A percentile compares a stretch with the other conserved stretches of the same genome.
These are phyloP conservation scores for Thinopyrum elongatum DNA, from an alignment of 176 grass and related monocot genomes.

Conservation along the genomic window DNA sequence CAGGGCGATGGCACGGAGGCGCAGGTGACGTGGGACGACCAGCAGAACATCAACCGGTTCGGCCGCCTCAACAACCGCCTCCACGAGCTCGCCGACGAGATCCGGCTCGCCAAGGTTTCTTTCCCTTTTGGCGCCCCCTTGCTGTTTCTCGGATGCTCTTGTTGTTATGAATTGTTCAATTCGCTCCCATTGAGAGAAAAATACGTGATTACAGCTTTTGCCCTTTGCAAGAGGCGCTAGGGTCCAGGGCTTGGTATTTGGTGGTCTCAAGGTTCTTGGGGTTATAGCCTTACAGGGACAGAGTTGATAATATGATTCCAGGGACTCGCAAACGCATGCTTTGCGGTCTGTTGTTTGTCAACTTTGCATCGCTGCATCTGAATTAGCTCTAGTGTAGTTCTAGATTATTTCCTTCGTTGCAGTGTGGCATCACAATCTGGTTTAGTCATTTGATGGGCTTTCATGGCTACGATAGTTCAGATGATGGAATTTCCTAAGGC, in stretches of 20 bases:
- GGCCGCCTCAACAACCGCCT: constrained; percentile 94
- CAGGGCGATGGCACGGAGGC: constrained; percentile 92
- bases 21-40: constrained; percentile 98
- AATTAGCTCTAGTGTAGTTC: neutral
- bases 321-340: neutral
- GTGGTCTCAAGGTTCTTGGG: neutral
- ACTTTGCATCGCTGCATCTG: neutral
- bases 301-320: neutral
- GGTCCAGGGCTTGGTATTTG: neutral
- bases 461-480: neutral
- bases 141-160: neutral
- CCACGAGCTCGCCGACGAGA: constrained; percentile 88
- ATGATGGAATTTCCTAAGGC: neutral
- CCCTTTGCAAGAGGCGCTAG: neutral
- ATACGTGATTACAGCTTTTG: neutral
- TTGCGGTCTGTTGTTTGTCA: neutral
- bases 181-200: neutral
- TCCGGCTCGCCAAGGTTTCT: constrained; percentile 88
- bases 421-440: neutral
- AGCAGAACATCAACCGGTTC: constrained; percentile 97
- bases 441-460: neutral
- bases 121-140: neutral
- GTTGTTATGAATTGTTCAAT: neutral
- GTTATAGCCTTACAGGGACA: neutral
- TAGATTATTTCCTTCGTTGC: neutral